Percentiles rank a stretch among this genome's conserved stretches.
These are phyloP conservation scores for Phyllosticta citrichinensis DNA, from an alignment of 2,329 filamentous ascomycete genomes.

Conservation along the genomic window DNA sequence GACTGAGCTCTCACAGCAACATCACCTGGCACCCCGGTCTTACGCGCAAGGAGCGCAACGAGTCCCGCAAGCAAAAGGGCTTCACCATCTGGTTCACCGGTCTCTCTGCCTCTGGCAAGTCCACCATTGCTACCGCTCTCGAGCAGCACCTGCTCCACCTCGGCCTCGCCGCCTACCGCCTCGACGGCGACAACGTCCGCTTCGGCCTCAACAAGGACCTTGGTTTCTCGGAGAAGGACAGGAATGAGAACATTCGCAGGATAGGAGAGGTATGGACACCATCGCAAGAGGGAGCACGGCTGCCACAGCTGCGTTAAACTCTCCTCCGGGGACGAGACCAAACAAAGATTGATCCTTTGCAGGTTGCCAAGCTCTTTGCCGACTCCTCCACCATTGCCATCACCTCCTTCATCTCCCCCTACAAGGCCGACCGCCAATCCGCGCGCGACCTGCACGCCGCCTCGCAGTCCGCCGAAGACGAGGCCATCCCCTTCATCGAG, in stretches of 20 bases:
- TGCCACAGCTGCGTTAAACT: neutral
- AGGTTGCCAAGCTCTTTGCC: conserved; percentile 92
- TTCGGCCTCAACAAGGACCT: conserved; percentile 98
- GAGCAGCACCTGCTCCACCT: conserved; percentile 93
- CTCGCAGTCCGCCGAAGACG: conserved; percentile 35
- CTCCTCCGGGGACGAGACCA: neutral
- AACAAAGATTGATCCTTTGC: neutral
- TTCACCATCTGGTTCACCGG: conserved; percentile 98
- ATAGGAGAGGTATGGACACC: conserved; percentile 60
- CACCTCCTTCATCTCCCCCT: conserved; percentile 95
- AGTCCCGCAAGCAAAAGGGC: conserved; percentile 70
- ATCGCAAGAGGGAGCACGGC: neutral
- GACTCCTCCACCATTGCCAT: conserved; percentile 80
- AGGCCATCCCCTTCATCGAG: conserved; percentile 77
- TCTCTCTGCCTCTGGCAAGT: conserved; percentile 92
- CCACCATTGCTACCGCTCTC: conserved; percentile 89
- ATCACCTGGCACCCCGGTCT: conserved; percentile 84
- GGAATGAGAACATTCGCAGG: conserved; percentile 94
- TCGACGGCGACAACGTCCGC: conserved; percentile 96
- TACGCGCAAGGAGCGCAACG: conserved; percentile 65
- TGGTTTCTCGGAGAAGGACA: conserved; percentile 83
- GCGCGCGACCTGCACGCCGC: conserved; percentile 71
- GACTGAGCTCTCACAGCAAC: conserved; percentile 47
- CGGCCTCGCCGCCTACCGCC: conserved; percentile 73
- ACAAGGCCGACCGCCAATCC: conserved; percentile 72